Evolutionary conservation across 148 eudicot genomes (phyloP).

Genomic region (Spergularia bocconei): DNA sequence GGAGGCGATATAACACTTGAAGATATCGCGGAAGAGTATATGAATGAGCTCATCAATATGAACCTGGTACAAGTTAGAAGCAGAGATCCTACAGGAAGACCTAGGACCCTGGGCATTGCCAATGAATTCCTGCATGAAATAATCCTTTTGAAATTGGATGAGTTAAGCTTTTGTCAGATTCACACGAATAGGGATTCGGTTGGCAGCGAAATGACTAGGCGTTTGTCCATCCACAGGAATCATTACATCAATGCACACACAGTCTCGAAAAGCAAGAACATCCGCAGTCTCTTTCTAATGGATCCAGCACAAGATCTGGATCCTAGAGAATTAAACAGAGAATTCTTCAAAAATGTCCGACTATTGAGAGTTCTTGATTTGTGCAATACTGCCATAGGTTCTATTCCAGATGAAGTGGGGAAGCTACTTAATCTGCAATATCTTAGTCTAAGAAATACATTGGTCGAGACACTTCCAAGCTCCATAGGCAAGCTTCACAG

Average conservation of each 20-base stretch:
- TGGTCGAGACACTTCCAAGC: constrained; percentile 16
- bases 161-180: constrained; percentile 22
- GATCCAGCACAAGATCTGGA: neutral
- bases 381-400: constrained; percentile 8
- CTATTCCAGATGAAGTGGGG: constrained; percentile 17
- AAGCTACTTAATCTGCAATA: constrained; percentile 20
- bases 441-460: constrained; percentile 26
- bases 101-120: constrained; percentile 12
- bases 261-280: constrained; percentile 3
- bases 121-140: constrained; percentile 15
- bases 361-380: constrained; percentile 32
- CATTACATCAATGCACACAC: neutral
- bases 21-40: constrained; percentile 19
- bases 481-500: constrained; percentile 26
- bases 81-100: constrained; percentile 3
- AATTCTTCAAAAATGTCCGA: neutral
- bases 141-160: constrained; percentile 14
- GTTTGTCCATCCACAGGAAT: constrained; percentile 20
- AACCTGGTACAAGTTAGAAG: constrained; percentile 12
- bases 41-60: constrained; percentile 11
- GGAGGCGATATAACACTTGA: constrained; percentile 7
- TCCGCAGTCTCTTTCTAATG: neutral
- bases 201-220: neutral
- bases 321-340: neutral
- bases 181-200: neutral